Base-by-base conservation (phyloP, 2,329 filamentous ascomycete species). In the Fusarium tanahbumbuense region DNA sequence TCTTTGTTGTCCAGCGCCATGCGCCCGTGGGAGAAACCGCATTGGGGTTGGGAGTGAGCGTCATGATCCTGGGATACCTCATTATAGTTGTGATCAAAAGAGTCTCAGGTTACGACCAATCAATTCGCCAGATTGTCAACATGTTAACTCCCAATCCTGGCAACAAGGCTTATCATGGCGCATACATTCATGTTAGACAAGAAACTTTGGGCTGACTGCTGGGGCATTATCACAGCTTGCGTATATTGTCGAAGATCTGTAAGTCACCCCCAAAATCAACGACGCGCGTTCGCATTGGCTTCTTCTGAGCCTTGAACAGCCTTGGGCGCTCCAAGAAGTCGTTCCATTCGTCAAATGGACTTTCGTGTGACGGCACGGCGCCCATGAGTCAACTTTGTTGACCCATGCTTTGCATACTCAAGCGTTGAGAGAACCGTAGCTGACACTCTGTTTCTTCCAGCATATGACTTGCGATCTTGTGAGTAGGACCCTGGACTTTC, bases 381-480 rank as follows among this genome's bases (percentile, higher is more conserved):
- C 54, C 56, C 30, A 46, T 60, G 48, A 66, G 49, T 37, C 52
- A 62, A 56, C 44, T 66, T 23, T 58, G 49, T 61, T 42, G 48
- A 37, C 58, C 56, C 62, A 56, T 63, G 60, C 59, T 49, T 50
- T 67, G 52, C 56, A 61, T 69, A 55, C 55, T 53, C 56, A 58
- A 61, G 40, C 63, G 61, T 60, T 69, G 55, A 62, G 60, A 61
- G 49, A 68, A 58, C 28, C 61, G 63, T 72, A 70, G 72, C 76
- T 78, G 67, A 77, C 75, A 65, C 61, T 54, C 40, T 70, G 40
- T 67, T 68, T 42, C 62, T 66, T 67, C 60, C 83, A 94, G 92
- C 93, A 95, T 88, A 95, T 95, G 92, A 95, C 92, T 79, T 95
- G 93, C 86, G 92, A 95, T 87, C 90, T 93, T 84, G 92, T 94